Evolutionary conservation across 768 basidiomycete species (phyloP), one percentile per base, ranked within the genome.

Genomic region (Mrakia frigida): DNA sequence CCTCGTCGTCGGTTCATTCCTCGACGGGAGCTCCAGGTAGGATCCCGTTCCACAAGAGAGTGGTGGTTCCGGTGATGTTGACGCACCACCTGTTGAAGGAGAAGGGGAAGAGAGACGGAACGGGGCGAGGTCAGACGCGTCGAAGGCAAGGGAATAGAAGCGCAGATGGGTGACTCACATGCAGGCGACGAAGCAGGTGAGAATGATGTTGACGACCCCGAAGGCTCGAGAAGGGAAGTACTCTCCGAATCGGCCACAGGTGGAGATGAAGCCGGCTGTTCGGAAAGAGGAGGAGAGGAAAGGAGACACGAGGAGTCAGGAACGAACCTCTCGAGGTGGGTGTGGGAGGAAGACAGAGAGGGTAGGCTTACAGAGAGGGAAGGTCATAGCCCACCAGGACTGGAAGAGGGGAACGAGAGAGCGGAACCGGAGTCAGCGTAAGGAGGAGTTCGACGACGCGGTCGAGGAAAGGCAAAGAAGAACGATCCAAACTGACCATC

Each of bases 151-250:
- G n/a, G 21, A 65, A 14, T 3, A 3, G 14, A 14, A 65, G 18
- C 6, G 63, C 31, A 31, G 35, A 18, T 7, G 13, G 11, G 74
- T 16, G 70, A 67, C 77, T 76, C 37, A 75, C 74, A 78, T 41
- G 23, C 46, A 56, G 2, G n/a, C 21, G 37, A 75, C 71, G 21
- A n/a, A 43, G 33, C 68, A 43, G 25, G 75, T 71, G 35, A 72
- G 46, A 16, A 73, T 68, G 63, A 75, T 69, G 70, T 75, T 76
- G 53, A 78, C 61, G 7, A 78, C 60, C 9, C 71, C 53, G 56
- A 78, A 78, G 11, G 70, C 78, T 61, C 18, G 68, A 1, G 78
- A 67, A 11, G 72, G 73, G 65, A 77, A 52, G 59, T 68, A 67
- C 31, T 73, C 70, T 16, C 52, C 73, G n/a, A 77, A 69, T 25